Conservation (phyloP, 208 protist species). For the Naegleria fowleri region DNA sequence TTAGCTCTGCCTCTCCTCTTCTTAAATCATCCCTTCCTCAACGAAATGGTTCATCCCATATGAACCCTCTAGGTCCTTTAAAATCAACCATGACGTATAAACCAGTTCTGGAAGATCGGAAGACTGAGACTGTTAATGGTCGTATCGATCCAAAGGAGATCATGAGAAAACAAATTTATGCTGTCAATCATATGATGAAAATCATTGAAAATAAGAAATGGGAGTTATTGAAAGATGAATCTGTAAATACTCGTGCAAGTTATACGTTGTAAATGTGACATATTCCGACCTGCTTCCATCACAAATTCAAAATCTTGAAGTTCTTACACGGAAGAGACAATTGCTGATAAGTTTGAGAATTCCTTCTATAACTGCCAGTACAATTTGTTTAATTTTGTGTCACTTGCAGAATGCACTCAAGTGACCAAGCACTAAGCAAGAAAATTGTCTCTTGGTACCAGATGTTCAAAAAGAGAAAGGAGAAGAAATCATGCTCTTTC, state of each 20-base stretch:
- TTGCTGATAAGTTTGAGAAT: no score
- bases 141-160: background rate
- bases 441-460: no score
- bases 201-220: background rate
- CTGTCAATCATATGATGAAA: background rate
- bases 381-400: no score
- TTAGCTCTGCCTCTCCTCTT: background rate
- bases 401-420: no score
- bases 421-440: no score
- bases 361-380: no score
- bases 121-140: background rate
- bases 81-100: no score
- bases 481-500: no score
- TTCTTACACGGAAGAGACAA: no score
- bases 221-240: background rate
- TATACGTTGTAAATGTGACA: background rate
- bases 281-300: no score
- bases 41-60: background rate
- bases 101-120: background rate
- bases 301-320: no score
- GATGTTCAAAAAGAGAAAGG: no score
- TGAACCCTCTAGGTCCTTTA: background rate
- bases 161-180: background rate
- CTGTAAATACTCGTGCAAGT: background rate
- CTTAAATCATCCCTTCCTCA: background rate